These are phyloP conservation scores for Monosporascus sp. DNA, from an alignment of 2,329 filamentous ascomycete genomes.

Conservation along the genomic window DNA sequence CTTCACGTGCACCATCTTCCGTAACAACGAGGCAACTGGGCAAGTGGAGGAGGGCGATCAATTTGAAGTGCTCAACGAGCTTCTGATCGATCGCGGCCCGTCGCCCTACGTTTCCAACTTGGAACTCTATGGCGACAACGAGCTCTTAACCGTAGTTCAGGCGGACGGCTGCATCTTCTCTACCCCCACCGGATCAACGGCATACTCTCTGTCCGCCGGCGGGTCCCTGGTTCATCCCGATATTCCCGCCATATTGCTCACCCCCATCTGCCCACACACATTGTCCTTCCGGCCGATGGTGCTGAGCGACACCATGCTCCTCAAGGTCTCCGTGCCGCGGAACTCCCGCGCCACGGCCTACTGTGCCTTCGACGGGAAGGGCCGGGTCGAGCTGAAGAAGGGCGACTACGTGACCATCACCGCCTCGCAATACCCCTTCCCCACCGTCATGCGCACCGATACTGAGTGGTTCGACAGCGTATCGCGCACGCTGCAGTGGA, in stretches of 20 bases:
- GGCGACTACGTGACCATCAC: slow-evolving; percentile 96
- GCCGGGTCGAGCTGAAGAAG: slow-evolving; percentile 83
- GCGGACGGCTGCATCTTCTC: slow-evolving; percentile 98
- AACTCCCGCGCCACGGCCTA: slow-evolving; percentile 89
- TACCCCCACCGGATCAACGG: slow-evolving; percentile 89
- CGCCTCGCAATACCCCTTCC: slow-evolving; percentile 93
- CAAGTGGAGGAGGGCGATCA: slow-evolving; percentile 84
- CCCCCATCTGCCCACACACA: slow-evolving; percentile 95
- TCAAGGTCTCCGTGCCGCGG: slow-evolving; percentile 80
- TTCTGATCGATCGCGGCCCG: slow-evolving; percentile 95
- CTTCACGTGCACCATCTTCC: slow-evolving; percentile 96
- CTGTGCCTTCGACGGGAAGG: slow-evolving; percentile 96
- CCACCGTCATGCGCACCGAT: slow-evolving; percentile 83
- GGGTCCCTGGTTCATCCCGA: slow-evolving; percentile 94
- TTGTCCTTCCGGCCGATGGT: slow-evolving; percentile 98
- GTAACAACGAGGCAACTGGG: slow-evolving; percentile 55
- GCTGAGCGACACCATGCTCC: slow-evolving; percentile 85
- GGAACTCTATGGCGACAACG: slow-evolving; percentile 91
- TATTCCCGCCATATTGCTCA: slow-evolving; percentile 92
- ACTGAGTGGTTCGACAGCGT: slow-evolving; percentile 98
- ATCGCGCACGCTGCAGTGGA: slow-evolving; percentile 88
- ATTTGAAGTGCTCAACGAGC: slow-evolving; percentile 96
- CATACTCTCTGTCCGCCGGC: slow-evolving; percentile 92
- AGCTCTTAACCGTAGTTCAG: slow-evolving; percentile 90
- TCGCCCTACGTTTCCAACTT: slow-evolving; percentile 96